These are phyloP conservation scores for Lipomyces starkeyi DNA, from an alignment of 805 yeast species.

Conservation along the genomic window DNA sequence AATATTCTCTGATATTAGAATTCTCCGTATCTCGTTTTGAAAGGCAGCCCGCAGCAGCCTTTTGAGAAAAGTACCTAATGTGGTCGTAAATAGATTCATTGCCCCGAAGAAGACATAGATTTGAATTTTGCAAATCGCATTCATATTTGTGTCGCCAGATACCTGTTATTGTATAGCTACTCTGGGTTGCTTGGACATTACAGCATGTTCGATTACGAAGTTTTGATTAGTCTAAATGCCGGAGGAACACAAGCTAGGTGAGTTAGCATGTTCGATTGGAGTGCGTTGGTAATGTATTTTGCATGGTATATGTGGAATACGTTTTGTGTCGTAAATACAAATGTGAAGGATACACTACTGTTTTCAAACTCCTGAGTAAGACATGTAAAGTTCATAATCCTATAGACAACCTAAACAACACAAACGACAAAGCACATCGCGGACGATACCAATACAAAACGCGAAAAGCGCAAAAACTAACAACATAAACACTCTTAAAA, in stretches of 20 bases:
- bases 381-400: not conserved
- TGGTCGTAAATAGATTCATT: not conserved
- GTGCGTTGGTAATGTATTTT: not conserved
- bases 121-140: not conserved
- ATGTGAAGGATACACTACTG: not conserved
- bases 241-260: too few relatives aligned
- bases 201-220: too few relatives aligned
- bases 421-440: not conserved
- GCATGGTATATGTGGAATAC: not conserved
- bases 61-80: not conserved
- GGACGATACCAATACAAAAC: not conserved
- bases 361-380: not conserved
- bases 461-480: not conserved
- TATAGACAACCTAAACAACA: not conserved
- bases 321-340: not conserved
- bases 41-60: not conserved
- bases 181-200: too few relatives aligned
- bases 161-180: too few relatives aligned
- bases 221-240: too few relatives aligned
- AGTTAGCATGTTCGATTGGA: too few relatives aligned
- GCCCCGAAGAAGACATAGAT: too few relatives aligned
- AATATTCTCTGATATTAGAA: conserved; percentile 25
- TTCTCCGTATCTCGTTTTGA: not conserved
- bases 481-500: not conserved
- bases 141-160: not conserved